Evolutionary conservation across 106 monocot species (phyloP).

Genomic region (Chionographis japonica): DNA sequence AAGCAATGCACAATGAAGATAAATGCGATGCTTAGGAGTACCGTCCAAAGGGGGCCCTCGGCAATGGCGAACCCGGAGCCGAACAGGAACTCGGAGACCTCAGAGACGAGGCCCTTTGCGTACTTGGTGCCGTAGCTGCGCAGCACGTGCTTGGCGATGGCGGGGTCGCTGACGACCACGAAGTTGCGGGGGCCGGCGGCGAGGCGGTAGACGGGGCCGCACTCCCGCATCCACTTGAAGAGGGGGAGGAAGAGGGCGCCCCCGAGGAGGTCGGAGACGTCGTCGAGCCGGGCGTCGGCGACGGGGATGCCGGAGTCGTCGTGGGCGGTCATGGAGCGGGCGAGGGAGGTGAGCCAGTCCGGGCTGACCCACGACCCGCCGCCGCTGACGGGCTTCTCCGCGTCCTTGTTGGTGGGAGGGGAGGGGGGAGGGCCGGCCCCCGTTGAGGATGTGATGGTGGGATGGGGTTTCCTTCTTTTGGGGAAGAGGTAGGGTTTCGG

Average conservation of each 20-base stretch:
- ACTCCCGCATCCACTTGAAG: constrained; percentile 90
- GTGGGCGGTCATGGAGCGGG: constrained; percentile 31
- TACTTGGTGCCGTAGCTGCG: constrained; percentile 73
- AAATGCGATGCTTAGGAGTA: constrained; percentile 8
- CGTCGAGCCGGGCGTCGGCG: constrained; percentile 79
- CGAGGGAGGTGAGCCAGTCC: constrained; percentile 73
- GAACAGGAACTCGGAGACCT: constrained; percentile 93
- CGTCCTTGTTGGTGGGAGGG: background rate
- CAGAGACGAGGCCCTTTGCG: constrained; percentile 86
- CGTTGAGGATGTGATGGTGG: background rate
- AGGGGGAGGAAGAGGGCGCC: constrained; percentile 98
- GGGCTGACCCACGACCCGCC: constrained; percentile 82
- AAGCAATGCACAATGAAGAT: no score
- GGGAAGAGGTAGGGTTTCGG: background rate
- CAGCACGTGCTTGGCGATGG: constrained; percentile 82
- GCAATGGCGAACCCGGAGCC: constrained; percentile 90
- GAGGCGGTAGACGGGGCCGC: constrained; percentile 85
- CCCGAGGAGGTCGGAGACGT: constrained; percentile 89
- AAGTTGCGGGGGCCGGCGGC: constrained; percentile 87
- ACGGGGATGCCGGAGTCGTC: constrained; percentile 81
- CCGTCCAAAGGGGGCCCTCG: constrained; percentile 89
- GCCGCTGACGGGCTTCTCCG: background rate
- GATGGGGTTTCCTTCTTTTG: no score
- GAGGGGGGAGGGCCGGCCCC: background rate
- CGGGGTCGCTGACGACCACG: constrained; percentile 88